Conservation (phyloP, 352 stramenopile genomes). For the Phytophthora constricta region DNA sequence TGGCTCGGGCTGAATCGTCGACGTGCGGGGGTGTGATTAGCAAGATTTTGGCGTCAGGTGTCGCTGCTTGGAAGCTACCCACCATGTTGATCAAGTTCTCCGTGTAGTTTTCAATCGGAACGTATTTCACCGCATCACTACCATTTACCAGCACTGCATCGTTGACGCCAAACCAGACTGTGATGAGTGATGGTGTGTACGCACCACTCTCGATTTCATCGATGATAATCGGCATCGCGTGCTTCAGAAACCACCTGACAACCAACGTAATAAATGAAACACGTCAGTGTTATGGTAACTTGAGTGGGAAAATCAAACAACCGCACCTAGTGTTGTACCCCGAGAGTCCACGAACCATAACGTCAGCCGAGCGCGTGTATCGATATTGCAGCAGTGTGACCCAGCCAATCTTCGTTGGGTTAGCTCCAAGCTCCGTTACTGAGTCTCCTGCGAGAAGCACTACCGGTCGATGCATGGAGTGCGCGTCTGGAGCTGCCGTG, state of each 20-base stretch:
- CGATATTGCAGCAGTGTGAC: slow-evolving; percentile 33
- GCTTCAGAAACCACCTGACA: slow-evolving; percentile 51
- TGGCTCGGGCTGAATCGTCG: slow-evolving; percentile 14
- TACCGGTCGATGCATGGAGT: slow-evolving; percentile 26
- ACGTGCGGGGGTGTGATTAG: slow-evolving; percentile 45
- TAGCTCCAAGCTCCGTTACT: slow-evolving; percentile 39
- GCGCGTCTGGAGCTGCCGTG: slow-evolving; percentile 2
- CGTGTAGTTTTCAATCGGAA: slow-evolving; percentile 27
- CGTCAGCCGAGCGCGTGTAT: slow-evolving; percentile 45
- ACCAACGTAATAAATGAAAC: neutral
- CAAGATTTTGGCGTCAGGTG: slow-evolving; percentile 37
- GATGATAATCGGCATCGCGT: slow-evolving; percentile 24
- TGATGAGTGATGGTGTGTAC: slow-evolving; percentile 28
- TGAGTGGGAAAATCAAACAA: too few species aligned
- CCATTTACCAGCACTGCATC: slow-evolving; percentile 26
- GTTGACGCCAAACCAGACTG: slow-evolving; percentile 34
- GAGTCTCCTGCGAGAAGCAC: slow-evolving; percentile 49
- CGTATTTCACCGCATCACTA: slow-evolving; percentile 20
- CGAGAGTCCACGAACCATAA: slow-evolving; percentile 45
- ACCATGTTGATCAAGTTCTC: slow-evolving; percentile 27
- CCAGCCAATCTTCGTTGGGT: slow-evolving; percentile 39
- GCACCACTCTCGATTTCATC: slow-evolving; percentile 21
- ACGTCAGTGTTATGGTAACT: too few species aligned
- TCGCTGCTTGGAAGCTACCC: slow-evolving; percentile 5
- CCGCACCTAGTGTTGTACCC: slow-evolving; percentile 45